Conservation (phyloP, 2,329 filamentous ascomycete species). For the Alternaria sp. region DNA sequence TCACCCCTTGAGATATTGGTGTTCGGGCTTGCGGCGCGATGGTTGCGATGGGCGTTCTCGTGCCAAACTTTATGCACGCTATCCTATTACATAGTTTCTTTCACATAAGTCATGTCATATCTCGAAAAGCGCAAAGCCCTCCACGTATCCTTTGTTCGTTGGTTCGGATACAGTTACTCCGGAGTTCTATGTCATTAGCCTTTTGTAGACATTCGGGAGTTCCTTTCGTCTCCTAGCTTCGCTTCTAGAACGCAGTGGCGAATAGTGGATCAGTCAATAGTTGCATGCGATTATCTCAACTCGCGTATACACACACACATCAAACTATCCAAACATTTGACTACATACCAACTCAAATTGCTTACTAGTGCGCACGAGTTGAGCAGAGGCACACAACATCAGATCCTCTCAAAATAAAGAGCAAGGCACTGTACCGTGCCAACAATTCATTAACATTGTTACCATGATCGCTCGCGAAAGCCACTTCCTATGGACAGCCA, state of each 20-base stretch:
- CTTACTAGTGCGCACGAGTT: background rate
- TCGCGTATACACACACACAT: slow-evolving; percentile 14
- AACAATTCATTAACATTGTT: slow-evolving; percentile 4
- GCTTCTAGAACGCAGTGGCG: slow-evolving; percentile 19
- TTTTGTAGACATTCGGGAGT: slow-evolving; percentile 18
- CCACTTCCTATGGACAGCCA: slow-evolving; percentile 5
- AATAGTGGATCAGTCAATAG: slow-evolving; percentile 18
- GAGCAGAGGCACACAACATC: background rate
- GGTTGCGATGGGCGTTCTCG: slow-evolving; percentile 12
- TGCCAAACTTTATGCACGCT: slow-evolving; percentile 13
- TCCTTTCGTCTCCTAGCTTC: slow-evolving; percentile 12
- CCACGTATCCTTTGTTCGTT: background rate
- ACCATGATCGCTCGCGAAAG: slow-evolving; percentile 15
- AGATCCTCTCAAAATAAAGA: slow-evolving; percentile 1
- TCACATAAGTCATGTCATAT: slow-evolving; percentile 10
- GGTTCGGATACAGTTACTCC: slow-evolving; percentile 5
- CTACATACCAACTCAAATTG: background rate
- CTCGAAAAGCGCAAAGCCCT: slow-evolving; percentile 13
- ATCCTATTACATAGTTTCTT: slow-evolving; percentile 3
- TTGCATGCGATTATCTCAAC: slow-evolving; percentile 9
- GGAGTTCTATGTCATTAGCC: slow-evolving; percentile 11
- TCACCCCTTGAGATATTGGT: slow-evolving; percentile 15
- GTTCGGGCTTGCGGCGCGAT: slow-evolving; percentile 25
- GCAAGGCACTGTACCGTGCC: slow-evolving; percentile 3
- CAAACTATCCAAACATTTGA: background rate